Conservation (phyloP, 139 green algal species). For the Volvox reticuliferus region DNA sequence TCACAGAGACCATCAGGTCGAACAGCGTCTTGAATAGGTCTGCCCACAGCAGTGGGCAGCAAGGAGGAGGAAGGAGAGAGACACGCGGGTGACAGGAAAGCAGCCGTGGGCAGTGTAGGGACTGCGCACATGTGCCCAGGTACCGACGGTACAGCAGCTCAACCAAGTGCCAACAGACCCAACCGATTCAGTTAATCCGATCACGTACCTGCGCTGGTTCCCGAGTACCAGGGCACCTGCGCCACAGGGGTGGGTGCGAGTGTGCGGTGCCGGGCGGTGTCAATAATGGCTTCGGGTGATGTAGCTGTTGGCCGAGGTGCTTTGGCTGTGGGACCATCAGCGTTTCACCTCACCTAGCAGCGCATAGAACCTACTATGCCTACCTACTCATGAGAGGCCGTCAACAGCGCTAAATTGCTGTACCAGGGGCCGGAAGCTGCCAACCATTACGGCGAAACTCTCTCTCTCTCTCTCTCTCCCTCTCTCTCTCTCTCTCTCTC, state of each 20-base stretch:
- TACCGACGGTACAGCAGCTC: too few relatives aligned
- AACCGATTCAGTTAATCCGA: neutral
- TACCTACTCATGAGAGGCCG: too few relatives aligned
- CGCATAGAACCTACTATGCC: too few relatives aligned
- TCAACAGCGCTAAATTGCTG: too few relatives aligned
- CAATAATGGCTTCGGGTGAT: neutral
- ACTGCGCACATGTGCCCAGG: too few relatives aligned
- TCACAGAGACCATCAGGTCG: conserved; percentile 86
- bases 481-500: too few relatives aligned
- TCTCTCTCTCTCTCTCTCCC: neutral
- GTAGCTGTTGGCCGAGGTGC: neutral
- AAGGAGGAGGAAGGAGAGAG: too few relatives aligned
- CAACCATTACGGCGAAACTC: neutral
- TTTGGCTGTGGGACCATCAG: neutral
- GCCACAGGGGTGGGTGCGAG: conserved; percentile 1
- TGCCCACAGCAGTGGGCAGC: neutral
- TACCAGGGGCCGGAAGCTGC: too few relatives aligned
- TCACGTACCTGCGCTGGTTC: conserved; percentile 82
- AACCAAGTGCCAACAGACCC: neutral
- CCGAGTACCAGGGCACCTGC: conserved; percentile 85
- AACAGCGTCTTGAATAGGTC: conserved; percentile 91
- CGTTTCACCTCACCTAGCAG: too few relatives aligned
- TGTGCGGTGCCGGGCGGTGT: neutral
- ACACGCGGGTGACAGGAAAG: too few relatives aligned
- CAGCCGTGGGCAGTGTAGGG: too few relatives aligned